Conservation (phyloP, 306 rosid species). For the Notholithocarpus densiflorus region DNA sequence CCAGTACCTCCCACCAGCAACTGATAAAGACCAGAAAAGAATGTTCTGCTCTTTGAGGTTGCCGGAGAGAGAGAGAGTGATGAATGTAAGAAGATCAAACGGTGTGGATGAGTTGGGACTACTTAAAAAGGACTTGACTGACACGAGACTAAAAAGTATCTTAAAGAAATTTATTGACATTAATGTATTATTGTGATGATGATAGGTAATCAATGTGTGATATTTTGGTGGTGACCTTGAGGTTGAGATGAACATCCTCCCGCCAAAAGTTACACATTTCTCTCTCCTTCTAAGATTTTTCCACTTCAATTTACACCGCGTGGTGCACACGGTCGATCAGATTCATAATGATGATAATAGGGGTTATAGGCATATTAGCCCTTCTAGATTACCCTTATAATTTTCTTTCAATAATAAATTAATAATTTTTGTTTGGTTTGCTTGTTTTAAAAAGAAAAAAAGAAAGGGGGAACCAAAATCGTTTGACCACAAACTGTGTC, state of each 20-base stretch:
- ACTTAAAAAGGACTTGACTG: conserved; percentile 20
- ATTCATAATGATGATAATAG: background rate
- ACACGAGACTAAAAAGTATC: conserved; percentile 13
- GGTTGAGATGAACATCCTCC: conserved; percentile 5
- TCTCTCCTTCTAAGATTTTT: background rate
- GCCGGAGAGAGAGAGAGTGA: conserved; percentile 12
- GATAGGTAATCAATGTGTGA: conserved; percentile 36
- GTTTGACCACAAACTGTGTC: too few species aligned
- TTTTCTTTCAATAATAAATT: background rate
- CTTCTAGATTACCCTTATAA: conserved; percentile 13
- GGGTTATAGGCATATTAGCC: background rate
- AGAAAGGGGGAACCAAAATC: too few species aligned
- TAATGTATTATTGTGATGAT: background rate
- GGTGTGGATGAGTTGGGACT: conserved; percentile 34
- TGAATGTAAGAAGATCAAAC: conserved; percentile 24
- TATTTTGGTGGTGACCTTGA: conserved; percentile 32
- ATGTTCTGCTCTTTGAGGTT: conserved; percentile 28
- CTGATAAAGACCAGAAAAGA: conserved; percentile 55
- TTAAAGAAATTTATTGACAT: conserved; percentile 2
- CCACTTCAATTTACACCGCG: conserved; percentile 25
- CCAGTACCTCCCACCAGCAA: conserved; percentile 63
- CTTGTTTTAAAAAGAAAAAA: too few species aligned
- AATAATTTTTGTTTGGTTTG: background rate
- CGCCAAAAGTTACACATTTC: conserved; percentile 18
- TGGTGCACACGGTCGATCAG: conserved; percentile 36